Evolutionary conservation across 305 asterid genomes (phyloP).

Genomic region (Solanum chacoense): DNA sequence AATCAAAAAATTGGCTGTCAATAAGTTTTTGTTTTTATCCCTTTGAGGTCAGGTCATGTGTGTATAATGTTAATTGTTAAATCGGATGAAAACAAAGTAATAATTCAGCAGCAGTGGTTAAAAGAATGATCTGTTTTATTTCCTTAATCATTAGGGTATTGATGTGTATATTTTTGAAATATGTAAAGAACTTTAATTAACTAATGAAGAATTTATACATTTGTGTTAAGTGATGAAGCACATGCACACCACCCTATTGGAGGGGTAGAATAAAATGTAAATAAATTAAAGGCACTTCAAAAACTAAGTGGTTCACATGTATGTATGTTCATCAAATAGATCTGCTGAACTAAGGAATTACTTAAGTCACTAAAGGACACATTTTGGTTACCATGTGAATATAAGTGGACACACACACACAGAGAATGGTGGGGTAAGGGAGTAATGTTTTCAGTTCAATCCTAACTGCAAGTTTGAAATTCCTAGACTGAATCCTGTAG

Average conservation of each 20-base stretch:
- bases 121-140: background rate
- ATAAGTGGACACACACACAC: background rate
- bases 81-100: background rate
- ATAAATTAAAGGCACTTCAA: constrained; percentile 3
- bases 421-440: background rate
- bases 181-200: constrained; percentile 14
- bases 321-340: constrained; percentile 30
- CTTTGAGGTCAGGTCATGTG: background rate
- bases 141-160: constrained; percentile 5
- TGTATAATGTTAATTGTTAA: background rate
- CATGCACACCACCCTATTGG: constrained; percentile 67
- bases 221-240: constrained; percentile 32
- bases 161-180: background rate
- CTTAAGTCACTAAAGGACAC: constrained; percentile 20
- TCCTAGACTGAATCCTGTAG: constrained; percentile 22
- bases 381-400: constrained; percentile 27
- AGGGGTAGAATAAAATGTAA: constrained; percentile 13
- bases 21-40: background rate
- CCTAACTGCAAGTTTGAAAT: constrained; percentile 21
- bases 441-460: constrained; percentile 6
- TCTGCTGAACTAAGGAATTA: constrained; percentile 28
- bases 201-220: constrained; percentile 12
- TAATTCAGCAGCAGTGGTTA: background rate
- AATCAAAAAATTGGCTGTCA: background rate
- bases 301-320: constrained; percentile 51